Percentiles rank a stretch among this genome's conserved stretches.
phyloP scores from a whole-genome alignment of 257 asterid species.

The Penstemon davidsonii region DNA sequence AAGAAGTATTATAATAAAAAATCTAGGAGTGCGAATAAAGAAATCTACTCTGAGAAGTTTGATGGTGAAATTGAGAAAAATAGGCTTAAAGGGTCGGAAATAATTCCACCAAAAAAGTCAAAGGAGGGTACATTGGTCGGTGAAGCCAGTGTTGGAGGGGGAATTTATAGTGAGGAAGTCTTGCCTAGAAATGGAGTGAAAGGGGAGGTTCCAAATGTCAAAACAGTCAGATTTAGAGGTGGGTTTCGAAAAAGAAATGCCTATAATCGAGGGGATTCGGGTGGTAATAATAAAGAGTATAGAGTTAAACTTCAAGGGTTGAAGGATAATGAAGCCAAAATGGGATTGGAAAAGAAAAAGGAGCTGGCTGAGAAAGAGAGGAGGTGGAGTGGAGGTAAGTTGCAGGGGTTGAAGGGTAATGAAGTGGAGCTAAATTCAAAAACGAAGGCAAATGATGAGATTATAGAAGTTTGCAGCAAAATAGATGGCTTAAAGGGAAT shows the following conservation, averaged over 20 bases:
- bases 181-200: slow-evolving; percentile 21
- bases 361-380: background rate
- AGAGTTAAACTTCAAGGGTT: slow-evolving; percentile 12
- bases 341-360: slow-evolving; percentile 13
- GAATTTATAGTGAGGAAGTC: slow-evolving; percentile 19
- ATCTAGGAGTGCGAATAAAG: slow-evolving; percentile 13
- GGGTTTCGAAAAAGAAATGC: slow-evolving; percentile 17
- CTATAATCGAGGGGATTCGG: background rate
- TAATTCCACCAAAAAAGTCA: slow-evolving; percentile 2
- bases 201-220: slow-evolving; percentile 10
- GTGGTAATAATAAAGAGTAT: background rate
- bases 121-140: slow-evolving; percentile 7
- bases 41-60: slow-evolving; percentile 8
- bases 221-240: slow-evolving; percentile 20
- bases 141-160: slow-evolving; percentile 14
- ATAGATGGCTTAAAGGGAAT: slow-evolving; percentile 11
- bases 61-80: slow-evolving; percentile 21
- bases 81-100: slow-evolving; percentile 12
- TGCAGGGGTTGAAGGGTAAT: slow-evolving; percentile 19
- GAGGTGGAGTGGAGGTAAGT: slow-evolving; percentile 15
- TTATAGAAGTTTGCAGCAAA: slow-evolving; percentile 18
- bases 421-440: slow-evolving; percentile 3
- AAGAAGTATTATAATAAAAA: background rate
- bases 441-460: slow-evolving; percentile 22
- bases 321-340: slow-evolving; percentile 14